These are phyloP conservation scores for Cadophora malorum DNA, from an alignment of 2,329 filamentous ascomycete species.

Conservation along the genomic window DNA sequence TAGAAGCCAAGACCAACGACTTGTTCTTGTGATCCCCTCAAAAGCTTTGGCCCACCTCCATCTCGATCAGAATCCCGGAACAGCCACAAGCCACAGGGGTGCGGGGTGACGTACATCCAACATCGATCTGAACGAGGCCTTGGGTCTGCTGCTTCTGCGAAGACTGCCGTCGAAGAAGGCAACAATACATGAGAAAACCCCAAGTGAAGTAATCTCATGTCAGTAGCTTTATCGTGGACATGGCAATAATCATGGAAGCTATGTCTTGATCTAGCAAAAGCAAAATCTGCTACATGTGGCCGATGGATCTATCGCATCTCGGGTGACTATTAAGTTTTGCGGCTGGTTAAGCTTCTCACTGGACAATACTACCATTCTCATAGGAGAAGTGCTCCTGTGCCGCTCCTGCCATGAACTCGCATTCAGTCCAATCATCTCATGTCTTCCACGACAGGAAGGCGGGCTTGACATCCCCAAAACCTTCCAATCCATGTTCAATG, in stretches of 20 bases:
- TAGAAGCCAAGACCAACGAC: not conserved
- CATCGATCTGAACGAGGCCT: not conserved
- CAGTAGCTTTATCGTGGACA: not conserved
- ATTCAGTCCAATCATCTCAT: not conserved
- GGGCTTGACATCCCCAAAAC: not conserved
- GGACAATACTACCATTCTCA: not conserved
- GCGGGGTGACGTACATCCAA: not conserved
- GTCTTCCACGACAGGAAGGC: not conserved
- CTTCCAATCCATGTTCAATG: not conserved
- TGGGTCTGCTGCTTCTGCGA: not conserved
- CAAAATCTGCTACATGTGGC: not conserved
- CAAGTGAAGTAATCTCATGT: not conserved
- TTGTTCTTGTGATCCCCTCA: slow-evolving; percentile 12
- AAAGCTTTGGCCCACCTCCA: slow-evolving; percentile 6
- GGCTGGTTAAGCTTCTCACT: not conserved
- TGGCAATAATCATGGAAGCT: not conserved
- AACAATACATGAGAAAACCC: no score
- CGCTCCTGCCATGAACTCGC: slow-evolving; percentile 5
- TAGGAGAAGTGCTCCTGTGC: not conserved
- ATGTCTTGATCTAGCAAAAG: not conserved
- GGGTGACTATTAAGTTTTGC: not conserved
- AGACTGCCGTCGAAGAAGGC: not conserved
- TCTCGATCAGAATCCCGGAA: not conserved
- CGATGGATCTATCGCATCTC: not conserved
- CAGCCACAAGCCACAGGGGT: slow-evolving; percentile 5